phyloP scores from a whole-genome alignment of 192 early-diverging fungal genomes.

The Umbelopsis sp. region DNA sequence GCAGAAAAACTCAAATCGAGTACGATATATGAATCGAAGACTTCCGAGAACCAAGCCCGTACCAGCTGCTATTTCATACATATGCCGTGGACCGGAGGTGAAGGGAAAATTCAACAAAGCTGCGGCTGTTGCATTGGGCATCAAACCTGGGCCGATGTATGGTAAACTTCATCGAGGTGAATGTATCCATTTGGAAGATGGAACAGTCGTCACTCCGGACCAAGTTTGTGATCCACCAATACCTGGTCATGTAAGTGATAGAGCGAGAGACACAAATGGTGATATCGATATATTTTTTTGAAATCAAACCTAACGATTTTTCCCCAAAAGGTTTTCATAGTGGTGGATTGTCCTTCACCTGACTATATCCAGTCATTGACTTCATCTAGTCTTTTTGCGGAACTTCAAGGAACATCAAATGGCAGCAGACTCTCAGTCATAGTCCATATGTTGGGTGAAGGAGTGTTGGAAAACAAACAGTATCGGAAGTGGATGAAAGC shows the following conservation, averaged over 20 bases:
- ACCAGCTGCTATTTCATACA: constrained; percentile 63
- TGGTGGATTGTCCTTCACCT: constrained; percentile 67
- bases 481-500: constrained; percentile 77
- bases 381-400: constrained; percentile 42
- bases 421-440: constrained; percentile 41
- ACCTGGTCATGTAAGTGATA: constrained; percentile 31
- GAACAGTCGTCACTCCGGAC: constrained; percentile 68
- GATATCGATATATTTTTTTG: background rate
- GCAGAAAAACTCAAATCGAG: background rate
- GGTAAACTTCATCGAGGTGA: constrained; percentile 64
- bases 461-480: constrained; percentile 59
- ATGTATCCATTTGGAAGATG: constrained; percentile 58
- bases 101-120: constrained; percentile 80
- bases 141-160: constrained; percentile 66
- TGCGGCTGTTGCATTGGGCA: constrained; percentile 65
- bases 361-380: constrained; percentile 56
- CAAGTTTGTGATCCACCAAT: constrained; percentile 52
- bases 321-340: constrained; percentile 52
- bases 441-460: constrained; percentile 68
- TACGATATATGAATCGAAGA: constrained; percentile 12
- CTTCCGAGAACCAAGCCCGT: constrained; percentile 54
- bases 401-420: constrained; percentile 36
- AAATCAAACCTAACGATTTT: background rate
- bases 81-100: constrained; percentile 71
- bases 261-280: background rate